Percentiles rank a stretch among this genome's conserved stretches.
Conservation (phyloP, 306 rosid genomes). For the Cicer bijugum region DNA sequence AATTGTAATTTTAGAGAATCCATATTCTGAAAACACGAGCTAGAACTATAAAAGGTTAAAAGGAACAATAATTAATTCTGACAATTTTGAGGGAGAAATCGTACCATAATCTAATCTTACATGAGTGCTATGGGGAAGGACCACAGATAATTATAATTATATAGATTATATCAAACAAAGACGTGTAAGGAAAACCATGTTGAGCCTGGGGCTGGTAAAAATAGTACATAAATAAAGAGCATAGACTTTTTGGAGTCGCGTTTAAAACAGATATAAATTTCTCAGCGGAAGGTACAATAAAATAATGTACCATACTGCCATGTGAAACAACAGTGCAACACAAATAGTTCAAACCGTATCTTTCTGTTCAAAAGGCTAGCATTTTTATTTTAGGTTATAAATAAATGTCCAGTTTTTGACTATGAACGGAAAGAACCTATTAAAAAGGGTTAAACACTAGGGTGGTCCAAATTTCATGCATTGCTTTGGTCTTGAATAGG, state of each 20-base stretch:
- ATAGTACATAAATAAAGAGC: slow-evolving; percentile 47
- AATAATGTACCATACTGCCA: slow-evolving; percentile 54
- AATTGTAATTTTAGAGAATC: background rate
- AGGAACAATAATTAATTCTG: slow-evolving; percentile 44
- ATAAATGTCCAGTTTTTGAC: slow-evolving; percentile 46
- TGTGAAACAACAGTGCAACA: slow-evolving; percentile 62
- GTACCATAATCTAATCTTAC: slow-evolving; percentile 42
- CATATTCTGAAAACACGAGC: slow-evolving; percentile 29
- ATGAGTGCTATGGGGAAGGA: slow-evolving; percentile 30
- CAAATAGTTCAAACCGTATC: slow-evolving; percentile 42
- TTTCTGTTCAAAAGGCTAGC: slow-evolving; percentile 36
- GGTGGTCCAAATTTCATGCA: slow-evolving; percentile 45
- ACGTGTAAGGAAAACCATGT: slow-evolving; percentile 45
- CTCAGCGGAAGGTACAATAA: slow-evolving; percentile 21
- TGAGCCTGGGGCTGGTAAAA: slow-evolving; percentile 46
- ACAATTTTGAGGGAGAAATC: slow-evolving; percentile 31
- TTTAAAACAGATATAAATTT: slow-evolving; percentile 42
- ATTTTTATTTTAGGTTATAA: slow-evolving; percentile 32
- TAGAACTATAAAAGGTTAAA: slow-evolving; percentile 32
- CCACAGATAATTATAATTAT: slow-evolving; percentile 41
- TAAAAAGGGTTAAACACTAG: slow-evolving; percentile 25
- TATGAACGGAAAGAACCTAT: slow-evolving; percentile 18
- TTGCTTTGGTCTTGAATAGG: slow-evolving; percentile 16
- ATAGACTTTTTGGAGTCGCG: slow-evolving; percentile 50
- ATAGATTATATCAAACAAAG: slow-evolving; percentile 34